These are phyloP conservation scores for Goniomonas avonlea DNA, from an alignment of 78 protist species.

Conservation along the genomic window DNA sequence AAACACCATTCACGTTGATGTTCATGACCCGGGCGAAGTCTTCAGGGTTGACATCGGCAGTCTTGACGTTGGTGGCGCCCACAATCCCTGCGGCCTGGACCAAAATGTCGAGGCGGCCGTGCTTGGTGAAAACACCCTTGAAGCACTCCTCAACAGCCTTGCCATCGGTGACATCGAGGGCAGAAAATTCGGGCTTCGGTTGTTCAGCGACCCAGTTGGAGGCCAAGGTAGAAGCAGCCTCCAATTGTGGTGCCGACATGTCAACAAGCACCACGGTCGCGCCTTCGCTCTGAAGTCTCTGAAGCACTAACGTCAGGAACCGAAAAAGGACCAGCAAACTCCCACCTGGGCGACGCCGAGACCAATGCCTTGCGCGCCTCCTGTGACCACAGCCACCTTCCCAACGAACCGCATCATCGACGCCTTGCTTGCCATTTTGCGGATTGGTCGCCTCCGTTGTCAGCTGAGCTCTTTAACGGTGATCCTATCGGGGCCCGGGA, in stretches of 20 bases:
- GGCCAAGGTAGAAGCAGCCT: neutral
- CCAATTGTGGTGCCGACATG: neutral
- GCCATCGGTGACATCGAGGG: neutral
- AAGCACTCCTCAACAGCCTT: neutral
- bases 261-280: neutral
- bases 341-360: neutral
- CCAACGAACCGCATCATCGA: too few relatives aligned
- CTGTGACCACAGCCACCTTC: neutral
- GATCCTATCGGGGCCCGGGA: too few relatives aligned
- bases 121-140: neutral
- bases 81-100: slow-evolving; percentile 21
- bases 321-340: too few relatives aligned
- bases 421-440: too few relatives aligned
- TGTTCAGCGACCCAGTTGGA: neutral
- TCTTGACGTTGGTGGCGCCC: slow-evolving; percentile 1
- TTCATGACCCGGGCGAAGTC: slow-evolving; percentile 4
- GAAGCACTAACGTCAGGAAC: too few relatives aligned
- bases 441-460: too few relatives aligned
- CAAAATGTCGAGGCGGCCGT: neutral
- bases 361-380: neutral
- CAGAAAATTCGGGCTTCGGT: neutral
- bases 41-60: neutral
- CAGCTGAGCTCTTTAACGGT: too few relatives aligned
- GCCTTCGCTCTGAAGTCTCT: too few relatives aligned
- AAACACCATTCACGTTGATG: slow-evolving; percentile 3